Evolutionary conservation across 805 yeast genomes (phyloP), one percentile per base, ranked within the genome.

Genomic region (Jamesozyma rosinii): DNA sequence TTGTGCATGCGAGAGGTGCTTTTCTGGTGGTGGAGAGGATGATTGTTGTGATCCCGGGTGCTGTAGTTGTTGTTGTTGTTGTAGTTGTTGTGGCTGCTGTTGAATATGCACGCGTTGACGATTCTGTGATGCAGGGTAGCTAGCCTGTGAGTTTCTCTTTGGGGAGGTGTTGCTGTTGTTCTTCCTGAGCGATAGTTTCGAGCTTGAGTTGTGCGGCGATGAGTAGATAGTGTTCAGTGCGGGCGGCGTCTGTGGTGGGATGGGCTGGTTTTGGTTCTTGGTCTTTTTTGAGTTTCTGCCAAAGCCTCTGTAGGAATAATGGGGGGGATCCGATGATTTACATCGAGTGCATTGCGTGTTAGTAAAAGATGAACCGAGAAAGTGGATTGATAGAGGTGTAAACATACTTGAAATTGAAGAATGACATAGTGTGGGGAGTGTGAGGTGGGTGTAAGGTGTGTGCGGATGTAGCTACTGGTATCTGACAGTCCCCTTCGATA

Each of bases 271-370:
- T 36, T 39, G 43, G 33, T 57, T 58, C 54, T 71, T 70, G 49
- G 59, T 70, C 57, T 72, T 72, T 44, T 73, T 72, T 14, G 74
- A 68, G 44, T 66, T 66, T 54, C 83, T 71, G n/a, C 83, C 81
- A 49, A 79, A 75, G 9, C 83, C 80, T 58, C 78, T 73, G 44
- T 46, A 39, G 18, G 8, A 18, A 30, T 14, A 31, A 24, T n/a
- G n/a, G n/a, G n/a, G 26, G 11, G 26, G 20, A 33, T 17, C 18
- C 13, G 9, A 17, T 33, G 14, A 31, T 15, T 29, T 35, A 21
- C 9, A 17, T 19, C 17, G n/a, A 14, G 19, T 27, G 15, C n/a
- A n/a, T n/a, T n/a, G 13, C n/a, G 11, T 37, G 49, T 46, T 45
- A 45, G 49, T 43, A 46, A 37, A 40, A 39, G 21, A 32, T 15